A percentile compares a stretch with the other conserved stretches of the same genome.
These are phyloP conservation scores for Karstenula rhodostoma DNA, from an alignment of 2,329 filamentous ascomycete genomes.

Conservation along the genomic window DNA sequence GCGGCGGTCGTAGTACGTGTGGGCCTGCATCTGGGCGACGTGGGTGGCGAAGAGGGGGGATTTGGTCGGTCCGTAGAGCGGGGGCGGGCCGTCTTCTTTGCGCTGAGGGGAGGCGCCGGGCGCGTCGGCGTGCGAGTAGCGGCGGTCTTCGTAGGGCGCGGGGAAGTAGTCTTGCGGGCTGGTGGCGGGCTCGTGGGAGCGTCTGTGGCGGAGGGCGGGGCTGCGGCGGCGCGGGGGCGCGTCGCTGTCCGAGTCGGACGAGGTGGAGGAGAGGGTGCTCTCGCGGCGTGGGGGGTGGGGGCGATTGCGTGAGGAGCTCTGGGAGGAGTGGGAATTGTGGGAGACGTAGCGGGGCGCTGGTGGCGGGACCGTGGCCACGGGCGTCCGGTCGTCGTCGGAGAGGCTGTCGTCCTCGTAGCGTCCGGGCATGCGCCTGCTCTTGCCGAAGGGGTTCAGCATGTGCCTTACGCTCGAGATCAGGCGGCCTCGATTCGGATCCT, in stretches of 20 bases:
- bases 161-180: constrained; percentile 51
- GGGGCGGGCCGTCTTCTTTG: constrained; percentile 27
- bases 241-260: constrained; percentile 44
- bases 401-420: constrained; percentile 38
- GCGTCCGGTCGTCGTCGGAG: constrained; percentile 39
- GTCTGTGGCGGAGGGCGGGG: constrained; percentile 49
- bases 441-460: constrained; percentile 45
- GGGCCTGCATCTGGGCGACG: constrained; percentile 50
- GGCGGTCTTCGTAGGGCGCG: constrained; percentile 40
- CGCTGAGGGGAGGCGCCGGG: constrained; percentile 9
- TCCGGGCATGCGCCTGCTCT: constrained; percentile 33
- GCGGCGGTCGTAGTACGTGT: constrained; percentile 41
- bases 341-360: constrained; percentile 29
- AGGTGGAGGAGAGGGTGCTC: constrained; percentile 43
- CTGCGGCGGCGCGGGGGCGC: constrained; percentile 35
- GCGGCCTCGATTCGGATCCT: constrained; percentile 38
- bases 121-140: constrained; percentile 34
- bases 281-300: constrained; percentile 43
- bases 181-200: constrained; percentile 53
- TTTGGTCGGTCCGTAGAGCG: constrained; percentile 55
- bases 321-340: background rate
- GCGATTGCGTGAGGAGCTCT: constrained; percentile 36
- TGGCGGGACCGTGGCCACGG: constrained; percentile 34
- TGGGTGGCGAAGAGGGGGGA: constrained; percentile 58
- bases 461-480: constrained; percentile 44